Conservation (phyloP, 2,329 filamentous ascomycete genomes). For the Aspergillus quadricinctus region DNA sequence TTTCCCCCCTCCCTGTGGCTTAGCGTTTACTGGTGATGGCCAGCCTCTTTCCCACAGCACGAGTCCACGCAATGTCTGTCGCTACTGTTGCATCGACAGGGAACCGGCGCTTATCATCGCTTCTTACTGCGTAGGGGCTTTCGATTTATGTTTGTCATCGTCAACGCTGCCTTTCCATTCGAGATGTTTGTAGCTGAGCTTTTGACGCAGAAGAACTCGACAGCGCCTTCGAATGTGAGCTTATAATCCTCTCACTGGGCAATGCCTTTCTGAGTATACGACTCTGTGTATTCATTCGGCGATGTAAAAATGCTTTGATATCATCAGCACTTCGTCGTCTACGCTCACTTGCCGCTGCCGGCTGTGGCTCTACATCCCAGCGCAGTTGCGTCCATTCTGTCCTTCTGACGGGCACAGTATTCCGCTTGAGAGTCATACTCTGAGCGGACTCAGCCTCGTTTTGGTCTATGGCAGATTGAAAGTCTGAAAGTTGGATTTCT, state of each 20-base stretch:
- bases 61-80: not conserved
- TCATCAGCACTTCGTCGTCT: not conserved
- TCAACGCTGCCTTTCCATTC: not conserved
- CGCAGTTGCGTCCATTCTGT: conserved; percentile 5
- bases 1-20: not conserved
- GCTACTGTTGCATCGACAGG: not conserved
- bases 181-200: not conserved
- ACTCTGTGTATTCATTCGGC: not conserved
- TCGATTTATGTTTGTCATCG: not conserved
- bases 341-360: conserved; percentile 2
- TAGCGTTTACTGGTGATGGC: not conserved
- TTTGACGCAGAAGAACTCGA: not conserved
- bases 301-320: not conserved
- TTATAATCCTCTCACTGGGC: not conserved
- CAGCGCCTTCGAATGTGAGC: not conserved
- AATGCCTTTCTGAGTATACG: not conserved
- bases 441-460: conserved; percentile 12
- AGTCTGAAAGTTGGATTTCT: conserved; percentile 19
- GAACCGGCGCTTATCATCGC: not conserved
- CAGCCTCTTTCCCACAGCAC: not conserved
- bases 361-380: conserved; percentile 5
- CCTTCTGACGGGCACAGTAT: conserved; percentile 14
- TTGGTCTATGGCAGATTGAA: conserved; percentile 16
- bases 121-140: not conserved
- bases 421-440: conserved; percentile 14